A percentile compares a stretch with the other conserved stretches of the same genome.
Conservation (phyloP, 2,329 filamentous ascomycete species). For the Penicillium decumbens region DNA sequence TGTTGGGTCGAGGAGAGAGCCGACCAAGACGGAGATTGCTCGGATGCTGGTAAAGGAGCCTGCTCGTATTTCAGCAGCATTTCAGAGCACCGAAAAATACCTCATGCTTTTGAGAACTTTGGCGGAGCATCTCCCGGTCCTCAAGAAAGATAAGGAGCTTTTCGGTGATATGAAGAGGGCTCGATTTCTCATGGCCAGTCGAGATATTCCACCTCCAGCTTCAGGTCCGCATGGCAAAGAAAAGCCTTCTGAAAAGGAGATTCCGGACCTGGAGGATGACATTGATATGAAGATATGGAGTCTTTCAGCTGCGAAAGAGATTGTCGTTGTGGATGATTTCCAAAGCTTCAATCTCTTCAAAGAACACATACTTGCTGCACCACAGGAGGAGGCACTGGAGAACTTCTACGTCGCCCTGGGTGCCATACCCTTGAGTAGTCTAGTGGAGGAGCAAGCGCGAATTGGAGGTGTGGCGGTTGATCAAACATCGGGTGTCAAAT, state of each 20-base stretch:
- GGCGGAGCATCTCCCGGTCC: slow-evolving; percentile 62
- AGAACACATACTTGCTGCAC: slow-evolving; percentile 74
- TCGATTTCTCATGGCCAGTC: slow-evolving; percentile 76
- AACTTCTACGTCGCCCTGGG: slow-evolving; percentile 79
- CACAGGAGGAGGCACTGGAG: slow-evolving; percentile 83
- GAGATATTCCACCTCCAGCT: slow-evolving; percentile 55
- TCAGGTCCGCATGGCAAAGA: slow-evolving; percentile 17
- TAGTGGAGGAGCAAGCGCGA: slow-evolving; percentile 72
- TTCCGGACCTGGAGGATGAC: slow-evolving; percentile 57
- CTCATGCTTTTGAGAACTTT: slow-evolving; percentile 74
- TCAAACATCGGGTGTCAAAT: slow-evolving; percentile 62
- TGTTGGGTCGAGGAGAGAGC: slow-evolving; percentile 86
- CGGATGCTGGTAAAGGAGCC: slow-evolving; percentile 79
- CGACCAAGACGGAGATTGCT: slow-evolving; percentile 80
- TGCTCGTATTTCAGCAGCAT: slow-evolving; percentile 69
- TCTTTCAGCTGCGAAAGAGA: slow-evolving; percentile 64
- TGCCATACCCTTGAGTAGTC: slow-evolving; percentile 66
- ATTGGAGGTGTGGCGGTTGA: slow-evolving; percentile 64
- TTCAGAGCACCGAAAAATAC: slow-evolving; percentile 82
- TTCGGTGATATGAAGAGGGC: slow-evolving; percentile 70
- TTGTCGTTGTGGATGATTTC: slow-evolving; percentile 82
- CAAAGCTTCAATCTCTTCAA: slow-evolving; percentile 87
- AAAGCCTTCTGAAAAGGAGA: slow-evolving; percentile 25
- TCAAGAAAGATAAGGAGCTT: slow-evolving; percentile 75
- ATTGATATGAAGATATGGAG: slow-evolving; percentile 70